Evolutionary conservation across 805 yeast species (phyloP).

Genomic region (Sugiyamaella qingdaonensis): DNA sequence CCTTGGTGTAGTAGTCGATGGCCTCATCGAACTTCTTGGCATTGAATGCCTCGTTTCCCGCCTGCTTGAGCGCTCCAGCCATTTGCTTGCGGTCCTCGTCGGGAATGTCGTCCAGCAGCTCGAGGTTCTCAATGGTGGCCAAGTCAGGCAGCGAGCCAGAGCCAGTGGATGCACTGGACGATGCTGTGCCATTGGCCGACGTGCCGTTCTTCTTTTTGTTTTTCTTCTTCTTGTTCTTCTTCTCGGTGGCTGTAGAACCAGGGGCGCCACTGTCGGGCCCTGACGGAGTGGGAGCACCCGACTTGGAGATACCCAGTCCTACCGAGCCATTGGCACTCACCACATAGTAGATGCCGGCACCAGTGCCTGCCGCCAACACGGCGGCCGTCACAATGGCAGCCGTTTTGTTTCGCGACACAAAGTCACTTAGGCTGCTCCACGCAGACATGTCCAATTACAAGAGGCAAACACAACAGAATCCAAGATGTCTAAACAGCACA

Average conservation of each 20-base stretch:
- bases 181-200: slow-evolving; percentile 8
- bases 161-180: slow-evolving; percentile 21
- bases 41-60: slow-evolving; percentile 80
- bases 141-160: slow-evolving; percentile 30
- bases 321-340: not conserved
- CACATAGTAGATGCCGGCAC: slow-evolving; percentile 49
- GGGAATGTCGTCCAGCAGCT: slow-evolving; percentile 20
- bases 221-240: slow-evolving; percentile 16
- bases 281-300: not conserved
- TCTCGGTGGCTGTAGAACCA: slow-evolving; percentile 11
- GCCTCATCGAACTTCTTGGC: slow-evolving; percentile 69
- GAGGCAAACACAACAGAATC: not conserved
- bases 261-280: slow-evolving; percentile 31
- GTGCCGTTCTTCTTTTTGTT: slow-evolving; percentile 17
- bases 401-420: slow-evolving; percentile 52
- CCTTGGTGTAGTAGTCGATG: slow-evolving; percentile 70
- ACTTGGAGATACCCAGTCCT: not conserved
- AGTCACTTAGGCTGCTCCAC: slow-evolving; percentile 22
- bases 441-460: slow-evolving; percentile 8
- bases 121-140: slow-evolving; percentile 31
- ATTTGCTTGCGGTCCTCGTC: slow-evolving; percentile 41
- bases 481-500: too few species aligned
- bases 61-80: slow-evolving; percentile 76
- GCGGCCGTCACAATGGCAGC: slow-evolving; percentile 60
- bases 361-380: slow-evolving; percentile 60